phyloP scores from a whole-genome alignment of 805 yeast genomes.

The Ogataea corticis region DNA sequence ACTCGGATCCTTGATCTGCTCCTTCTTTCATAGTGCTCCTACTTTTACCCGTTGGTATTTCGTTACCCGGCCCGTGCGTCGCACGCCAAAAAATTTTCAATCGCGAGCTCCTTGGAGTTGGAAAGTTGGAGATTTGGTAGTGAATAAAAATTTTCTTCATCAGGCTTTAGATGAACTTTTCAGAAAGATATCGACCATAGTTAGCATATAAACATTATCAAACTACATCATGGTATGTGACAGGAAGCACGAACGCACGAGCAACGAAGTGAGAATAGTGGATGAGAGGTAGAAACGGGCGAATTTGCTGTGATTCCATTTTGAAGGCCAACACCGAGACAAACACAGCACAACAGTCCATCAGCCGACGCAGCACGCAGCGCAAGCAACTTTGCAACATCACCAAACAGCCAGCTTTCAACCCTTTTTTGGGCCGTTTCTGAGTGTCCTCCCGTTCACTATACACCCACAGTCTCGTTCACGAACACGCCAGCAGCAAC shows the following conservation, averaged over 20 bases:
- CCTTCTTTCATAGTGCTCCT: background rate
- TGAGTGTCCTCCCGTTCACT: too few relatives aligned
- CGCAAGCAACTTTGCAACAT: too few relatives aligned
- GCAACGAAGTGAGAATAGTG: too few relatives aligned
- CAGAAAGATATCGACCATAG: conserved; percentile 3
- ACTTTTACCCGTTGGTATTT: background rate
- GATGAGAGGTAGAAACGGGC: too few relatives aligned
- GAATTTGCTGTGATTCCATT: too few relatives aligned
- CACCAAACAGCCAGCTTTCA: too few relatives aligned
- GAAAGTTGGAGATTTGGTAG: conserved; percentile 5
- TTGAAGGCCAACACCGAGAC: too few relatives aligned
- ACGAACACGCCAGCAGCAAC: background rate
- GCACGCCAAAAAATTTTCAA: conserved; percentile 21
- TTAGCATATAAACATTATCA: conserved; percentile 6
- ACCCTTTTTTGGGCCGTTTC: too few relatives aligned
- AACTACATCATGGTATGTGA: conserved; percentile 9
- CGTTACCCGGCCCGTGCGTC: conserved; percentile 17
- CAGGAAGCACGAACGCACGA: background rate
- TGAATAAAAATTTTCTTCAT: conserved; percentile 10
- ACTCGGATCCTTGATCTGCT: background rate
- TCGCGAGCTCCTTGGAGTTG: conserved; percentile 6
- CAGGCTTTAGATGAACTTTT: background rate
- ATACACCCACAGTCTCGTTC: too few relatives aligned
- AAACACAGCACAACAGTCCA: too few relatives aligned
- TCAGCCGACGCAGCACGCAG: too few relatives aligned